These are phyloP conservation scores for Glycine soja DNA, from an alignment of 306 rosid species.

Conservation along the genomic window DNA sequence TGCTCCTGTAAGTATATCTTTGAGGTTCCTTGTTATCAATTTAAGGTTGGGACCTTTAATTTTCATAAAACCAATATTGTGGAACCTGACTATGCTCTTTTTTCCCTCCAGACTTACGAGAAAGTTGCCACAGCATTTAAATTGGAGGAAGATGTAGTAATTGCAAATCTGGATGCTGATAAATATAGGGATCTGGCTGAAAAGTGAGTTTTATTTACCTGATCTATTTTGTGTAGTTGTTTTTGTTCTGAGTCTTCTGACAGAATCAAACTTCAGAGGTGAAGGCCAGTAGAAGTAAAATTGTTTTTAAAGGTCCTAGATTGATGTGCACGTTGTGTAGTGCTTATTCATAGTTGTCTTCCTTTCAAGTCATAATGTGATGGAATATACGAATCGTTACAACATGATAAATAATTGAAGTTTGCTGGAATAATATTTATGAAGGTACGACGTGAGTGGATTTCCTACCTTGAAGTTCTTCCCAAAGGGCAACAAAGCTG, in stretches of 20 bases:
- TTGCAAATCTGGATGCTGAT: constrained; percentile 94
- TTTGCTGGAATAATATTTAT: constrained; percentile 37
- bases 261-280: constrained; percentile 21
- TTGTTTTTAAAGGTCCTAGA: background rate
- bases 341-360: background rate
- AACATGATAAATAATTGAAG: constrained; percentile 25
- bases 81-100: constrained; percentile 38
- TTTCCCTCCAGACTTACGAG: constrained; percentile 68
- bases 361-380: constrained; percentile 1
- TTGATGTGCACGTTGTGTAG: constrained; percentile 4
- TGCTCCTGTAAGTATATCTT: constrained; percentile 82
- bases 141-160: constrained; percentile 71
- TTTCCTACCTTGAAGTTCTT: constrained; percentile 93
- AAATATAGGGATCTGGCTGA: constrained; percentile 84
- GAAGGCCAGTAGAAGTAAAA: constrained; percentile 1
- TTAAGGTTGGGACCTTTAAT: constrained; percentile 31
- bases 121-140: constrained; percentile 88
- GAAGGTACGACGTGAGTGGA: constrained; percentile 89
- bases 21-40: constrained; percentile 3
- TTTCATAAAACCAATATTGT: constrained; percentile 22
- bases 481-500: constrained; percentile 82
- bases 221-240: background rate
- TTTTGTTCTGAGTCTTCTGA: background rate
- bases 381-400: constrained; percentile 22
- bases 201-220: constrained; percentile 65